Base-by-base conservation (phyloP, 495 filamentous ascomycete species). In the Penicillium atrosanguineum region DNA sequence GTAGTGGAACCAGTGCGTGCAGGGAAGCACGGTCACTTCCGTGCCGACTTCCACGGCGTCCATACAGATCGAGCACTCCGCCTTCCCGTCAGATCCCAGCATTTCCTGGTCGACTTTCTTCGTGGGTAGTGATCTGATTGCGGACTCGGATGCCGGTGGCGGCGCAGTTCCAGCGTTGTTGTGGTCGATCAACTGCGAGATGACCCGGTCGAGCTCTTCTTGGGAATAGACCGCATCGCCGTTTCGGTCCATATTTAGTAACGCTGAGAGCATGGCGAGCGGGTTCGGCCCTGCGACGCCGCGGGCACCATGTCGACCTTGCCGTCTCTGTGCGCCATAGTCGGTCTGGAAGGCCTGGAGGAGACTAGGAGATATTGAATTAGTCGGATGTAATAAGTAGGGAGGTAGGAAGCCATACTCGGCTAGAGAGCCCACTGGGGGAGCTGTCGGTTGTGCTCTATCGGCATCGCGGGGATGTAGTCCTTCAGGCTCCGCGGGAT, bases 31-130 rank as follows among this genome's bases (percentile, higher is more conserved):
- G 0, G 86, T 83, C 6, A 94, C 88, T 65, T 91, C 85, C 21
- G 86, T 87, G 14, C 84, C 88, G 31, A 88, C 62, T 39, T 83
- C 76, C 31, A 95, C 85, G 2, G 88, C 79, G 50, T 97, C 93
- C 79, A 97, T 97, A 64, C 94, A 98, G 53, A 96, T 93, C 21
- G 88, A 90, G 63, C 91, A 96, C 57, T 95, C 92, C 4, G 80
- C 89, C 52, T 73, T 83, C 67, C 88, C 82, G 28, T 79, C 79
- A 20, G 65, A 57, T 4, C 77, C 82, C 21, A 92, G 69, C 81
- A 91, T 85, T 38, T 85, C 78, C 34, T 75, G 71, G 41, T 87
- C 77, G 4, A 91, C 69, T 29, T 72, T 76, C 55, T 86, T 89
- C 62, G 82, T 88, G 1, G 89, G 88, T 1, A 98, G 72, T 15